These are phyloP conservation scores for Cylindrodendrum hubeiense DNA, from an alignment of 2,329 filamentous ascomycete species.

Conservation along the genomic window DNA sequence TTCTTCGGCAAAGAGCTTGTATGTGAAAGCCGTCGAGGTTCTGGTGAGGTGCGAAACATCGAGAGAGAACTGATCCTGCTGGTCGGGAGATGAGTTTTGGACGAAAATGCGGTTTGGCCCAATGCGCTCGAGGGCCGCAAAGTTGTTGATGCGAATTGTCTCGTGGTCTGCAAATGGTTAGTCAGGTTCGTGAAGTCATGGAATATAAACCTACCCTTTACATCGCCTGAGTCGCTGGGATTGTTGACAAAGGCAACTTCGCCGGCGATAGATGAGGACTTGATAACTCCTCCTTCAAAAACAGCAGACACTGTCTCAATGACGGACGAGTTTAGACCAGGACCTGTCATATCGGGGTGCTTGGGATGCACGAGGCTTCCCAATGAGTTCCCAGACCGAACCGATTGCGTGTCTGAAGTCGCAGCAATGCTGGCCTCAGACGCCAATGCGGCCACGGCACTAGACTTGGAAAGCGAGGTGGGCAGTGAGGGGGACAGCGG, in stretches of 20 bases:
- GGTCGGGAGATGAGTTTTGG: constrained; percentile 72
- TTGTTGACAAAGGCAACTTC: constrained; percentile 93
- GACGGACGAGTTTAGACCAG: constrained; percentile 88
- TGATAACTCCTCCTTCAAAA: constrained; percentile 81
- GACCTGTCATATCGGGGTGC: constrained; percentile 84
- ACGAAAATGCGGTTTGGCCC: constrained; percentile 95
- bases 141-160: constrained; percentile 88
- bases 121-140: constrained; percentile 88
- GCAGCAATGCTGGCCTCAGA: constrained; percentile 72
- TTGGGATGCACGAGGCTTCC: constrained; percentile 76
- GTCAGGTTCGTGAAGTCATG: background rate
- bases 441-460: constrained; percentile 67
- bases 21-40: constrained; percentile 89
- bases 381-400: constrained; percentile 88
- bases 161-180: constrained; percentile 62
- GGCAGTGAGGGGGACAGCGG: constrained; percentile 40
- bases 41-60: constrained; percentile 79
- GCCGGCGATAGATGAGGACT: constrained; percentile 81
- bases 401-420: constrained; percentile 88
- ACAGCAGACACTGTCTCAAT: constrained; percentile 91
- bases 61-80: constrained; percentile 83
- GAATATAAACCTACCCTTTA: constrained; percentile 60
- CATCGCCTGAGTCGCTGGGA: constrained; percentile 57
- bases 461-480: constrained; percentile 42
- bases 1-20: constrained; percentile 82